These are phyloP conservation scores for Trypanosoma cruzi DNA, from an alignment of 208 protist genomes.

Conservation along the genomic window DNA sequence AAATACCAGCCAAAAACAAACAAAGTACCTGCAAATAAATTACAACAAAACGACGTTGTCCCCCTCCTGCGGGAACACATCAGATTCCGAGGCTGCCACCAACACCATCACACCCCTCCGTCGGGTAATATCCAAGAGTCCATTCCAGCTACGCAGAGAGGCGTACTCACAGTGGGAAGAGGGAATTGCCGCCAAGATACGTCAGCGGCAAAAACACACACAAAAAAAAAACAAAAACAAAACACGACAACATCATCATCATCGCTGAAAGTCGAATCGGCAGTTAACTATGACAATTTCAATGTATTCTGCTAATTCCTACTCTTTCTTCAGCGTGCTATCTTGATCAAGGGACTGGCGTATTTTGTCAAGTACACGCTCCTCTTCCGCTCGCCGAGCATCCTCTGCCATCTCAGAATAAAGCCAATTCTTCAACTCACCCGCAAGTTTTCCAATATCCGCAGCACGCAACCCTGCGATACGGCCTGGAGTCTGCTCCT, in stretches of 20 bases:
- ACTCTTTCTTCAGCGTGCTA: background rate
- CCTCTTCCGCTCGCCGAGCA: slow-evolving; percentile 29
- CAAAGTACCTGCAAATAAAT: background rate
- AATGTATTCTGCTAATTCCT: background rate
- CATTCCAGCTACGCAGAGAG: no score
- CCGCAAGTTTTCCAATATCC: slow-evolving; percentile 18
- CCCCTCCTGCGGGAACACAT: background rate
- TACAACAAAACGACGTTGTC: background rate
- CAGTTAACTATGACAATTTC: background rate
- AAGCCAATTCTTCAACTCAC: slow-evolving; percentile 44
- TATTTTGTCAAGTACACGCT: slow-evolving; percentile 26
- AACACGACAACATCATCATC: background rate
- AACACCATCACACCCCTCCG: background rate
- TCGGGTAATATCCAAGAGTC: no score
- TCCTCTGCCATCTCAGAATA: slow-evolving; percentile 50
- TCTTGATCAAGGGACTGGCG: slow-evolving; percentile 29
- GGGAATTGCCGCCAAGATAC: background rate
- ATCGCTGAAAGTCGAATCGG: background rate
- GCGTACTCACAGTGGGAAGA: no score
- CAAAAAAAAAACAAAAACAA: no score
- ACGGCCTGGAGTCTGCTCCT: slow-evolving; percentile 2
- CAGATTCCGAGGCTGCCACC: background rate
- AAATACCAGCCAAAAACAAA: background rate
- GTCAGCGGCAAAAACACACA: background rate
- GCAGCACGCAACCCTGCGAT: background rate